Conservation (phyloP, 352 stramenopile species). For the Phytophthora ohioensis region DNA sequence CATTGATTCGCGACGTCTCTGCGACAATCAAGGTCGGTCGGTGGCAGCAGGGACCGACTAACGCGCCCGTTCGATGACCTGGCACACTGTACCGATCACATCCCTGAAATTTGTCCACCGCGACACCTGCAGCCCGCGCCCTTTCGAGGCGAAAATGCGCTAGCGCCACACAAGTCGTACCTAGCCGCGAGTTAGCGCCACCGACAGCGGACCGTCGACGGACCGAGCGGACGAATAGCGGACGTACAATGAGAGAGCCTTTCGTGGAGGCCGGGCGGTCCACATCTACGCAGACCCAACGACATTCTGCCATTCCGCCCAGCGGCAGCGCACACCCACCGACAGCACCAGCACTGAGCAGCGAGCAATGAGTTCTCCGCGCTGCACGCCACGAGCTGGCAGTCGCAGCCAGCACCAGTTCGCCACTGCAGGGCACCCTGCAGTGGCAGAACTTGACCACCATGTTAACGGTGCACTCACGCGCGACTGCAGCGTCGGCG, state of each 20-base stretch:
- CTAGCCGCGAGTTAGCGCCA: not conserved
- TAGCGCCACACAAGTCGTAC: constrained; percentile 13
- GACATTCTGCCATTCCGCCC: constrained; percentile 38
- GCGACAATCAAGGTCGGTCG: constrained; percentile 20
- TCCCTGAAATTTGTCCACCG: constrained; percentile 15
- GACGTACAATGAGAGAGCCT: constrained; percentile 31
- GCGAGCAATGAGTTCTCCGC: constrained; percentile 29
- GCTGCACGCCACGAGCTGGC: constrained; percentile 8
- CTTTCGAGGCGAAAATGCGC: constrained; percentile 6
- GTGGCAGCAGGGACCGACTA: not conserved
- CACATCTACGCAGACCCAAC: constrained; percentile 39
- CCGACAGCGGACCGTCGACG: not conserved
- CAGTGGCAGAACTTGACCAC: constrained; percentile 12
- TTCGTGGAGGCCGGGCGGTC: constrained; percentile 37
- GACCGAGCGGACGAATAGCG: constrained; percentile 32
- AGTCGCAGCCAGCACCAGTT: constrained; percentile 12
- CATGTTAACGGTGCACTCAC: not conserved
- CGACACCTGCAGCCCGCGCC: not conserved
- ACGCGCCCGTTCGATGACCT: not conserved
- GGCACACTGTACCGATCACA: constrained; percentile 4
- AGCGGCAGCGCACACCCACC: constrained; percentile 11
- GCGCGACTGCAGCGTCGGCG: not conserved
- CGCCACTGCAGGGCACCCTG: not conserved
- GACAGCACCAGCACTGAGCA: constrained; percentile 4
- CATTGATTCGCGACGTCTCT: constrained; percentile 25